These are phyloP conservation scores for Cinnamomum chago DNA, from an alignment of 164 flowering plant genomes.

Conservation along the genomic window DNA sequence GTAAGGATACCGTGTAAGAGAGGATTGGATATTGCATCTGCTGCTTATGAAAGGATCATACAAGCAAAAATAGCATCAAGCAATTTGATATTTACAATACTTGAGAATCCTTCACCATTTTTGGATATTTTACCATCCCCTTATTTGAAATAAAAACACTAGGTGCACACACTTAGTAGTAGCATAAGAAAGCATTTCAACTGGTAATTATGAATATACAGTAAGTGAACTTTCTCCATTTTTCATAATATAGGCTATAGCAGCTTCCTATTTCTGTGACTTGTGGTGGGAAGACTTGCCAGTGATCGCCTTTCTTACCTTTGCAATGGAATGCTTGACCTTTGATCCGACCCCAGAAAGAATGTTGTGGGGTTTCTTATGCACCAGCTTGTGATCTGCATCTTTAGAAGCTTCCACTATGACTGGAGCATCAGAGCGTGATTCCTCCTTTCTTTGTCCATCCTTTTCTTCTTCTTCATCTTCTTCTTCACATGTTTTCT, in stretches of 20 bases:
- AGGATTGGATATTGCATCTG: background rate
- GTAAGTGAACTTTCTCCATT: background rate
- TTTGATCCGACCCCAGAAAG: slow-evolving; percentile 85
- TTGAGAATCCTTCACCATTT: background rate
- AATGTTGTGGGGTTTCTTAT: slow-evolving; percentile 65
- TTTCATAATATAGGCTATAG: background rate
- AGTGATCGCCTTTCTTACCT: slow-evolving; percentile 82
- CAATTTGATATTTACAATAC: background rate
- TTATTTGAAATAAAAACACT: background rate
- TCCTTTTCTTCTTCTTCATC: slow-evolving; percentile 33
- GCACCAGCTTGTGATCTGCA: slow-evolving; percentile 38
- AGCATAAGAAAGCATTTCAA: background rate
- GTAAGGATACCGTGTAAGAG: background rate
- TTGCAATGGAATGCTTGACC: slow-evolving; percentile 82
- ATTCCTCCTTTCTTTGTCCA: slow-evolving; percentile 31
- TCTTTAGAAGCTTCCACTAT: slow-evolving; percentile 58
- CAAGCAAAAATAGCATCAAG: background rate
- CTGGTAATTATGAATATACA: no score
- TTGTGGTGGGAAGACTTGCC: slow-evolving; percentile 67
- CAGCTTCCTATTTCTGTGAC: slow-evolving; percentile 30
- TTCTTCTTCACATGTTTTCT: slow-evolving; percentile 29
- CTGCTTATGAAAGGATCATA: background rate
- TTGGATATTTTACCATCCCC: slow-evolving; percentile 4
- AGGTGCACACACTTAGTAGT: background rate
- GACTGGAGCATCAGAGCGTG: slow-evolving; percentile 47